Percentiles rank a stretch among this genome's conserved stretches.
phyloP scores from a whole-genome alignment of 345 rosid species.

The Capsella bursapastoris region DNA sequence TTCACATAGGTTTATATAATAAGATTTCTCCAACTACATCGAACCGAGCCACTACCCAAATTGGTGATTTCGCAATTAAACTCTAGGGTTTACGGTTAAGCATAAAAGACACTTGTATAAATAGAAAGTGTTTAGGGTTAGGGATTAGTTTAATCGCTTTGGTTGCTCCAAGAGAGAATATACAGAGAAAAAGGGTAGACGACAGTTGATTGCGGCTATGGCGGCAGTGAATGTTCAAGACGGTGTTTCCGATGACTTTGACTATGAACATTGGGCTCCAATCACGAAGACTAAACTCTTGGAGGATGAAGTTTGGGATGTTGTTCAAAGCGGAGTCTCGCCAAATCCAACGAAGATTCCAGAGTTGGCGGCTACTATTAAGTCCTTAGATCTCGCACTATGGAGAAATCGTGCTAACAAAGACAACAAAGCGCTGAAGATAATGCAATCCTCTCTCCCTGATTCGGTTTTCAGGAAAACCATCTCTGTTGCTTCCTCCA shows the following conservation, averaged over 20 bases:
- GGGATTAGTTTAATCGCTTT: not conserved
- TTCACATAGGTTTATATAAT: too few species aligned
- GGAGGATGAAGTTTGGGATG: slow-evolving; percentile 26
- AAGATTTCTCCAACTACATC: too few species aligned
- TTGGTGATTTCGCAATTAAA: not conserved
- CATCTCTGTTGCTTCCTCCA: slow-evolving; percentile 8
- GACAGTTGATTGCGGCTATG: slow-evolving; percentile 5
- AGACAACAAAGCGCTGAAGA: slow-evolving; percentile 26
- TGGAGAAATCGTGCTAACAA: slow-evolving; percentile 15
- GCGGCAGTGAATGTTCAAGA: slow-evolving; percentile 6
- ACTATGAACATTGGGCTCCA: slow-evolving; percentile 31
- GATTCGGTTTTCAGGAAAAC: slow-evolving; percentile 29
- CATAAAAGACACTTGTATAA: not conserved
- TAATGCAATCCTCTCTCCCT: slow-evolving; percentile 29
- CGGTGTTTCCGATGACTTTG: slow-evolving; percentile 12
- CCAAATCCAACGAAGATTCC: slow-evolving; percentile 29
- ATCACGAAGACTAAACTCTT: not conserved
- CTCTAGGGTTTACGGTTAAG: not conserved
- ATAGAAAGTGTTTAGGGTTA: not conserved
- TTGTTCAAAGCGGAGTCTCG: slow-evolving; percentile 14
- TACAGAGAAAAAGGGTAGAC: not conserved
- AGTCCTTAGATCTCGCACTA: not conserved
- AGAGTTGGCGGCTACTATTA: slow-evolving; percentile 4
- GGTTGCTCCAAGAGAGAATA: slow-evolving; percentile 8
- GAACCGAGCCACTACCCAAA: not conserved